A percentile compares a stretch with the other conserved stretches of the same genome.
These are phyloP conservation scores for Lodderomyces parapsilosis DNA, from an alignment of 1,139 yeast genomes.

Conservation along the genomic window DNA sequence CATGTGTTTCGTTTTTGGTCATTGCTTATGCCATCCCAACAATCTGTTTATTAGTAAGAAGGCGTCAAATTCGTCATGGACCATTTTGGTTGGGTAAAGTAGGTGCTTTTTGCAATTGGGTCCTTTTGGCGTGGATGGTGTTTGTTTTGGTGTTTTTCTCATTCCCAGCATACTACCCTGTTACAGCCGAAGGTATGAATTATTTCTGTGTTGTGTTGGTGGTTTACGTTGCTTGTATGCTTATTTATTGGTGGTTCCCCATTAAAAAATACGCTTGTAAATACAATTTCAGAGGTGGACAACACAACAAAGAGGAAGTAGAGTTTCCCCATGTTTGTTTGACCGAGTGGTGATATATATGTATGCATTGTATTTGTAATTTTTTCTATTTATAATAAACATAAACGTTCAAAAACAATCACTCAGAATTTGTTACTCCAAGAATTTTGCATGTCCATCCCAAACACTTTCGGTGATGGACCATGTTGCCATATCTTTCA, in stretches of 20 bases:
- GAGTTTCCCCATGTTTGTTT: conserved; percentile 49
- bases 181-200: conserved; percentile 61
- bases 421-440: conserved; percentile 1
- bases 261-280: conserved; percentile 39
- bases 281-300: conserved; percentile 46
- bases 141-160: conserved; percentile 65
- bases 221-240: conserved; percentile 51
- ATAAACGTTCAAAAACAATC: background rate
- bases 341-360: conserved; percentile 13
- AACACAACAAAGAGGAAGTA: conserved; percentile 40
- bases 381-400: background rate
- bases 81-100: conserved; percentile 61
- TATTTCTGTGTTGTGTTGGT: conserved; percentile 67
- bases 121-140: conserved; percentile 56
- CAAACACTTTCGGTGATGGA: conserved; percentile 32
- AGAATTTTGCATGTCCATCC: conserved; percentile 16
- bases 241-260: conserved; percentile 59
- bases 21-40: conserved; percentile 44
- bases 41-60: conserved; percentile 52
- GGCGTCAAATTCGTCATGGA: conserved; percentile 64
- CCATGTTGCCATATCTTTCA: conserved; percentile 29
- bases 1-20: conserved; percentile 44
- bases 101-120: conserved; percentile 55
- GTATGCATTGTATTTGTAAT: background rate
- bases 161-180: conserved; percentile 69